Evolutionary conservation across 2,329 filamentous ascomycete species (phyloP).

Genomic region (Claviceps lovelessii): DNA sequence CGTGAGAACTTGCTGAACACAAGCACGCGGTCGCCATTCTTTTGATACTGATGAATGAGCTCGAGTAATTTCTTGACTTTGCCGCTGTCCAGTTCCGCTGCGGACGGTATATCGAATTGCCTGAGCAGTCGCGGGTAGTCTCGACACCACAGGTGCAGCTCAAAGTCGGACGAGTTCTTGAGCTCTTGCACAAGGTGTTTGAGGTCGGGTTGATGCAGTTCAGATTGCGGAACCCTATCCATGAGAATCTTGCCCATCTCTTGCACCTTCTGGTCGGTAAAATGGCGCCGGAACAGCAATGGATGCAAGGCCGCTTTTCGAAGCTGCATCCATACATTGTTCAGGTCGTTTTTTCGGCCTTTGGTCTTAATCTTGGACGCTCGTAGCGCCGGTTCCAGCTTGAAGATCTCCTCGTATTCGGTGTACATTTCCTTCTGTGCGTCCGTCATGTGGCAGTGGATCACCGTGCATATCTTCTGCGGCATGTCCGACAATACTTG

Average conservation of each 20-base stretch:
- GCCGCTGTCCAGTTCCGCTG: slow-evolving; percentile 50
- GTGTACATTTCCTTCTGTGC: slow-evolving; percentile 63
- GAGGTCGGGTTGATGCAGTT: slow-evolving; percentile 37
- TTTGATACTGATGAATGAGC: slow-evolving; percentile 57
- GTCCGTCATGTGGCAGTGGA: slow-evolving; percentile 66
- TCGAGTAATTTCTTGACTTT: slow-evolving; percentile 73
- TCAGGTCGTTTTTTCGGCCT: slow-evolving; percentile 37
- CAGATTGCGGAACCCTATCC: slow-evolving; percentile 45
- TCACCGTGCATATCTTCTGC: slow-evolving; percentile 60
- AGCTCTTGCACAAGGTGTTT: slow-evolving; percentile 41
- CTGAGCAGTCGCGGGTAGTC: slow-evolving; percentile 39
- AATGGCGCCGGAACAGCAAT: slow-evolving; percentile 70
- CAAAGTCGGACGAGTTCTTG: slow-evolving; percentile 46
- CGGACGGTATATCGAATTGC: slow-evolving; percentile 37
- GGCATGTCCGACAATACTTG: slow-evolving; percentile 81
- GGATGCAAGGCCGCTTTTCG: slow-evolving; percentile 88
- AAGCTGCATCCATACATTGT: slow-evolving; percentile 75
- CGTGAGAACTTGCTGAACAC: slow-evolving; percentile 91
- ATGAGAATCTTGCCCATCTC: slow-evolving; percentile 69
- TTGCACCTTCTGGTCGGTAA: slow-evolving; percentile 57
- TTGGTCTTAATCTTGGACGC: slow-evolving; percentile 32
- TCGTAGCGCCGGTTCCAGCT: slow-evolving; percentile 41
- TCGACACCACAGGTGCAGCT: slow-evolving; percentile 50
- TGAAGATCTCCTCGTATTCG: slow-evolving; percentile 47
- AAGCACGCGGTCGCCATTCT: slow-evolving; percentile 72